phyloP scores from a whole-genome alignment of 495 filamentous ascomycete species.

The Podospora tetraspora region DNA sequence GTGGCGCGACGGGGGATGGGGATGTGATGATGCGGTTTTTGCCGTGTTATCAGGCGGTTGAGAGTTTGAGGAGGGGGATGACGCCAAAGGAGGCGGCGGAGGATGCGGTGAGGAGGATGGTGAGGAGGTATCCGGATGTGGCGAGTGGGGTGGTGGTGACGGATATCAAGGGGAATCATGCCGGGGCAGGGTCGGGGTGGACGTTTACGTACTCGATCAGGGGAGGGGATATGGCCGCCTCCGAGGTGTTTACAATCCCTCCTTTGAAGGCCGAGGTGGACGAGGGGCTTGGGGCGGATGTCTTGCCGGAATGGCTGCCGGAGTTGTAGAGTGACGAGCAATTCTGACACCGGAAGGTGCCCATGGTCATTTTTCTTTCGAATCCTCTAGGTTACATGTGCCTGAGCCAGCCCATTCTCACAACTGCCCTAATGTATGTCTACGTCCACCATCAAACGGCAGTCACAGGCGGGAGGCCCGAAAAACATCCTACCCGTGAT shows the following conservation, averaged over 20 bases:
- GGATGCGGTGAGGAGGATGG: conserved; percentile 42
- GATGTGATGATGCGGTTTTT: conserved; percentile 50
- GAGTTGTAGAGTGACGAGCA: neutral
- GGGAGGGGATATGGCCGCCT: conserved; percentile 38
- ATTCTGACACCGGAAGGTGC: too few species aligned
- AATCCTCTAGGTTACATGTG: too few species aligned
- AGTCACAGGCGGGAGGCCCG: neutral
- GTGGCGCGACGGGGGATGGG: conserved; percentile 46
- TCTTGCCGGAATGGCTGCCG: neutral
- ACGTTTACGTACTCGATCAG: conserved; percentile 43
- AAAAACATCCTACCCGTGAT: neutral
- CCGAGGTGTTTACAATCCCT: conserved; percentile 36
- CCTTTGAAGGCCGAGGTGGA: conserved; percentile 20
- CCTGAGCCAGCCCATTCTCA: too few species aligned
- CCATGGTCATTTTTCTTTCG: too few species aligned
- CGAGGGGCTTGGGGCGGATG: neutral
- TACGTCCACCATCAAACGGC: neutral
- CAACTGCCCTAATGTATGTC: neutral
- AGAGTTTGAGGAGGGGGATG: conserved; percentile 43
- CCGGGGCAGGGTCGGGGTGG: conserved; percentile 44
- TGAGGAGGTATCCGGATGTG: conserved; percentile 38
- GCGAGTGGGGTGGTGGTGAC: conserved; percentile 44
- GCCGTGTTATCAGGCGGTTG: conserved; percentile 47
- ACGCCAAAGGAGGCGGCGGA: conserved; percentile 38
- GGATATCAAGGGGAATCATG: conserved; percentile 37